Conservation (phyloP, 2,329 filamentous ascomycete species). For the Colletotrichum sp. region DNA sequence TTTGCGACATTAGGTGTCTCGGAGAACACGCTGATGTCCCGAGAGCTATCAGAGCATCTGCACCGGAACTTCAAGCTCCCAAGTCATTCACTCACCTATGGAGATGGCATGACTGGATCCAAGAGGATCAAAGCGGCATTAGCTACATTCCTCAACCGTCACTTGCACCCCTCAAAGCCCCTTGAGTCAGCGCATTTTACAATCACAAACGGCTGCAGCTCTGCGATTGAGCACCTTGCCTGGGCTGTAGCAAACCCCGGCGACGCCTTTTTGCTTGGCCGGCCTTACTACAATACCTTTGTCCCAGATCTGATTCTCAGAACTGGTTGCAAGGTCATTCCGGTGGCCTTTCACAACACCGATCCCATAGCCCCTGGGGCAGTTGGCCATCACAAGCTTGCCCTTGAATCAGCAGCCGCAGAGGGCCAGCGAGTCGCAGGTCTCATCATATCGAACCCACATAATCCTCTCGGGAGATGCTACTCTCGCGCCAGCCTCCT, state of each 20-base stretch:
- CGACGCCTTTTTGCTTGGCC: conserved; percentile 43
- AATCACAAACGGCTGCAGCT: conserved; percentile 44
- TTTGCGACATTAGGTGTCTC: conserved; percentile 56
- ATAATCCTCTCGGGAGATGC: conserved; percentile 37
- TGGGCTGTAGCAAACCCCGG: conserved; percentile 45
- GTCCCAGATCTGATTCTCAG: conserved; percentile 48
- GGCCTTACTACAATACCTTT: conserved; percentile 54
- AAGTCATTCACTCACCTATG: conserved; percentile 44
- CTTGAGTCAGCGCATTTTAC: conserved; percentile 37
- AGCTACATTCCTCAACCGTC: conserved; percentile 38
- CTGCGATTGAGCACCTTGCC: conserved; percentile 43
- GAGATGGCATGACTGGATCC: conserved; percentile 42
- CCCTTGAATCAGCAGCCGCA: conserved; percentile 41
- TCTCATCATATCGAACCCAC: conserved; percentile 27
- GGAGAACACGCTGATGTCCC: conserved; percentile 58
- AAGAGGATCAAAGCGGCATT: conserved; percentile 35
- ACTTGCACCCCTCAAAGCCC: conserved; percentile 30
- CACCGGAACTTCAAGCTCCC: conserved; percentile 33
- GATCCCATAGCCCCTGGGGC: background rate
- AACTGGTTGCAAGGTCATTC: conserved; percentile 34
- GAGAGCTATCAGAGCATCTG: conserved; percentile 43
- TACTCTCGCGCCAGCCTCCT: background rate
- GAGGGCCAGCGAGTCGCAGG: background rate
- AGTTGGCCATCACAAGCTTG: background rate
- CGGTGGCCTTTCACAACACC: background rate